phyloP scores from a whole-genome alignment of 352 stramenopile genomes.

The Pythium aquatile region DNA sequence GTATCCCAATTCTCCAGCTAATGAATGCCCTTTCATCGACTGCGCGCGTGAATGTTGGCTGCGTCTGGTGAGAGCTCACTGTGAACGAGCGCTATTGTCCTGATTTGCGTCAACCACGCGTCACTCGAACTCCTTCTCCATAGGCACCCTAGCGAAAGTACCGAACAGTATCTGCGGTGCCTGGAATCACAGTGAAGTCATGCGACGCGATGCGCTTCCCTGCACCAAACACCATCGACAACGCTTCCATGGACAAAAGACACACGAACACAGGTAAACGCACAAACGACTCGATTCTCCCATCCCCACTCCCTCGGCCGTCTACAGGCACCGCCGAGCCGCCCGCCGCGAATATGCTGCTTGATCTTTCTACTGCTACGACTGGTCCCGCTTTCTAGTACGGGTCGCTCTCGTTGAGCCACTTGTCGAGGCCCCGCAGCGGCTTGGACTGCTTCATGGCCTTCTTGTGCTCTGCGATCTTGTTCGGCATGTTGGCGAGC shows the following conservation, averaged over 20 bases:
- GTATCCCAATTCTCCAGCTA: no score
- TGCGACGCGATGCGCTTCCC: background rate
- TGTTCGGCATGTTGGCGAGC: constrained; percentile 75
- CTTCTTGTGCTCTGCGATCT: constrained; percentile 89
- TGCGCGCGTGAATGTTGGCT: no score
- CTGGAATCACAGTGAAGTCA: background rate
- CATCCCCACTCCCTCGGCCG: background rate
- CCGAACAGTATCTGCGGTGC: background rate
- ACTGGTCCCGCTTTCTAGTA: constrained; percentile 50
- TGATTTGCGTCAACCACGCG: no score
- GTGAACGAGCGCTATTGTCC: no score
- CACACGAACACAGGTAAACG: background rate
- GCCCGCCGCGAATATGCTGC: background rate
- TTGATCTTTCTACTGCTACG: constrained; percentile 6
- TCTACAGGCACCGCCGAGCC: background rate
- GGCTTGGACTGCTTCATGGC: constrained; percentile 77
- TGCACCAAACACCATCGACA: background rate
- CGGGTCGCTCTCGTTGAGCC: constrained; percentile 79
- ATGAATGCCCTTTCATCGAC: no score
- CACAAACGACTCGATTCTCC: constrained; percentile 8
- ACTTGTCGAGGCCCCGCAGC: constrained; percentile 86
- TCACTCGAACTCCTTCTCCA: no score
- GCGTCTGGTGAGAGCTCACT: no score
- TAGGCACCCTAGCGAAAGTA: no score
- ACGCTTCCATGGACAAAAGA: background rate